phyloP scores from a whole-genome alignment of 768 basidiomycete genomes.

The Clavaria fumosa region DNA sequence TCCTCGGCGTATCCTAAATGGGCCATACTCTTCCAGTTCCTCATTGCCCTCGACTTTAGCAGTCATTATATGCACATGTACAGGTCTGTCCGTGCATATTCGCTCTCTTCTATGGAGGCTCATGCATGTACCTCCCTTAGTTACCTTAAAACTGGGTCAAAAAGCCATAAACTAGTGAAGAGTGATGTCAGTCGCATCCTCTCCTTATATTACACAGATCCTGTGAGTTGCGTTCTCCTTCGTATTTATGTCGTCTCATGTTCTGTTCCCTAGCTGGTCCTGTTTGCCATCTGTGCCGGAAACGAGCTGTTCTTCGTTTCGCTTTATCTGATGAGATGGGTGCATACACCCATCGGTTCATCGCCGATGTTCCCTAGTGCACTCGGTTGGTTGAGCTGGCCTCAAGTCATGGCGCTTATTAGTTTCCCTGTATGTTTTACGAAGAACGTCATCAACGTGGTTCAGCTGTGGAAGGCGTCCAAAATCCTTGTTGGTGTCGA shows the following conservation, averaged over 20 bases:
- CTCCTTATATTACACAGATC: slow-evolving; percentile 87
- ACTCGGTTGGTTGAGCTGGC: slow-evolving; percentile 43
- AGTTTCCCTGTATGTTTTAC: slow-evolving; percentile 52
- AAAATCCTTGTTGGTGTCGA: slow-evolving; percentile 91
- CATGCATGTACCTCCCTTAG: slow-evolving; percentile 24
- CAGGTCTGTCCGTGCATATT: slow-evolving; percentile 39
- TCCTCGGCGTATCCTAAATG: slow-evolving; percentile 78
- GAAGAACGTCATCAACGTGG: slow-evolving; percentile 90
- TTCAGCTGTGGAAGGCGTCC: slow-evolving; percentile 97
- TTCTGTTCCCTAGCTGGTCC: slow-evolving; percentile 38
- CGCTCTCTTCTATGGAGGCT: background rate
- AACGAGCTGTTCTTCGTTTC: slow-evolving; percentile 96
- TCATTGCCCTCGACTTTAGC: slow-evolving; percentile 94
- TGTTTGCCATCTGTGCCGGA: slow-evolving; percentile 86
- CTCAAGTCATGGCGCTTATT: slow-evolving; percentile 48
- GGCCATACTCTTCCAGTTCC: slow-evolving; percentile 79
- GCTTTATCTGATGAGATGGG: slow-evolving; percentile 87
- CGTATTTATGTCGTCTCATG: slow-evolving; percentile 1
- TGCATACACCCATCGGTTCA: slow-evolving; percentile 41
- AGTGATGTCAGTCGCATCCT: slow-evolving; percentile 88
- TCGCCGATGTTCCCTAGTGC: slow-evolving; percentile 13
- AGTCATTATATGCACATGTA: slow-evolving; percentile 99
- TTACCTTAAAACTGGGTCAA: slow-evolving; percentile 86
- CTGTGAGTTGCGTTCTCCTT: slow-evolving; percentile 34
- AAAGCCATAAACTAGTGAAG: slow-evolving; percentile 84